Evolutionary conservation across 2,329 filamentous ascomycete genomes (phyloP), one percentile per base, ranked within the genome.

Genomic region (Ophiocordyceps robertsii): DNA sequence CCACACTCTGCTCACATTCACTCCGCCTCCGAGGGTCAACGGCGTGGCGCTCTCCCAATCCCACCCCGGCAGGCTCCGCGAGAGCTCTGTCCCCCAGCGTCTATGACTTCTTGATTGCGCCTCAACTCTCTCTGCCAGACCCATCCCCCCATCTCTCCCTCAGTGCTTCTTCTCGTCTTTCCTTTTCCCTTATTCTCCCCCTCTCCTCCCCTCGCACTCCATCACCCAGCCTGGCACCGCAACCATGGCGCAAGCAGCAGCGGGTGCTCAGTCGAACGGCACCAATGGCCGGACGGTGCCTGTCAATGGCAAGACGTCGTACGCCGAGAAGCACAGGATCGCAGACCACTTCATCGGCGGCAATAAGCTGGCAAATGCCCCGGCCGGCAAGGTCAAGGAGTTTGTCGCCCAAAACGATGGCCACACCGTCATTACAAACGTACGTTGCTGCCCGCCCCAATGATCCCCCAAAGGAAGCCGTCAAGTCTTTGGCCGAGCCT

Each of bases 351-450:
- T 96, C 68, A 94, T 96, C 63, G 92, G 92, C 56, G 90, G 92
- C 50, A 95, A 95, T 70, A 77, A 80, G 60, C 68, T 98, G 49
- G 80, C 79, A 50, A 83, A 83, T 60, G 92, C 92, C 40, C 68
- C 84, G 37, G 76, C 88, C 32, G 83, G 89, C 62, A 83, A 81
- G 58, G 86, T 98, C 48, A 96, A 95, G 75, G 90, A 98, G 65
- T 98, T 96, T 68, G 90, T 98, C 39, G 78, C 84, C 41, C 72
- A 75, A 46, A 75, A 94, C 64, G 85, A 89, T 58, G 92, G 92
- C 47, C 92, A 98, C 73, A 96, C 92, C 17, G 90, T 96, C 63
- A 98, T 98, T 61, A 95, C 87, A 58, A 96, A 89, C 62, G 92
- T 96, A 66, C 73, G 87, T 64, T 38, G 16, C 9, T 14, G 9